A percentile compares a stretch with the other conserved stretches of the same genome.
Conservation (phyloP, 1,284 basidiomycete species). For the Pholiota adiposa region DNA sequence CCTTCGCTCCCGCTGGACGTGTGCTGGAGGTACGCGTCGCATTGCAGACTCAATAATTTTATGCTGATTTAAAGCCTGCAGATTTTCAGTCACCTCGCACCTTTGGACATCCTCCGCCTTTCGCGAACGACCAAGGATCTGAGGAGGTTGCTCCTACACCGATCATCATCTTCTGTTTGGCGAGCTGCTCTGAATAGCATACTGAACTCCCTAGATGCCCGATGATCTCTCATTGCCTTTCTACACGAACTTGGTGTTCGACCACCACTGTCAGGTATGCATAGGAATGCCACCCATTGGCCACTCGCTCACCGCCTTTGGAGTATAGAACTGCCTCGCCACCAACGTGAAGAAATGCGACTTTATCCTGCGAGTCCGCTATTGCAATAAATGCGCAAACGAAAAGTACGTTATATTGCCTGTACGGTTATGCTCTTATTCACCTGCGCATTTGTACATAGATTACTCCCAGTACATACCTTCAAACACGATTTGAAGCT, state of each 20-base stretch:
- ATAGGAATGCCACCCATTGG: neutral
- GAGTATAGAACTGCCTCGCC: slow-evolving; percentile 28
- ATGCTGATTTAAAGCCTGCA: slow-evolving; percentile 11
- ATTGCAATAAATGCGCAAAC: slow-evolving; percentile 33
- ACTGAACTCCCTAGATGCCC: slow-evolving; percentile 24
- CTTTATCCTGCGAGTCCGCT: slow-evolving; percentile 31
- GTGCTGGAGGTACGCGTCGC: slow-evolving; percentile 28
- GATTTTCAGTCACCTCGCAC: slow-evolving; percentile 21
- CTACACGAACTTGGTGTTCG: slow-evolving; percentile 19
- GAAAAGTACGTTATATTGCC: slow-evolving; percentile 18
- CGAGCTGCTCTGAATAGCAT: slow-evolving; percentile 19
- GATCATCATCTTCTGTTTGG: slow-evolving; percentile 30
- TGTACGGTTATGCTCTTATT: neutral
- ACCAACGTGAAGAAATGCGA: slow-evolving; percentile 29
- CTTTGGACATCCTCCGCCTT: slow-evolving; percentile 21
- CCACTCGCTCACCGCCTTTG: neutral
- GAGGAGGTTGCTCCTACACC: slow-evolving; percentile 30
- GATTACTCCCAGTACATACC: slow-evolving; percentile 9
- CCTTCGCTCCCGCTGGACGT: slow-evolving; percentile 32
- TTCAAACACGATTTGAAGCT: slow-evolving; percentile 14
- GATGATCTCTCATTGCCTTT: slow-evolving; percentile 21
- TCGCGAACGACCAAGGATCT: slow-evolving; percentile 28
- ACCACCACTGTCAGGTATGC: slow-evolving; percentile 27
- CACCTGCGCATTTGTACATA: neutral
- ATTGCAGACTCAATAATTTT: slow-evolving; percentile 4